phyloP scores from a whole-genome alignment of 108 stramenopile genomes.

The Cyclostephanos tholiformis region DNA sequence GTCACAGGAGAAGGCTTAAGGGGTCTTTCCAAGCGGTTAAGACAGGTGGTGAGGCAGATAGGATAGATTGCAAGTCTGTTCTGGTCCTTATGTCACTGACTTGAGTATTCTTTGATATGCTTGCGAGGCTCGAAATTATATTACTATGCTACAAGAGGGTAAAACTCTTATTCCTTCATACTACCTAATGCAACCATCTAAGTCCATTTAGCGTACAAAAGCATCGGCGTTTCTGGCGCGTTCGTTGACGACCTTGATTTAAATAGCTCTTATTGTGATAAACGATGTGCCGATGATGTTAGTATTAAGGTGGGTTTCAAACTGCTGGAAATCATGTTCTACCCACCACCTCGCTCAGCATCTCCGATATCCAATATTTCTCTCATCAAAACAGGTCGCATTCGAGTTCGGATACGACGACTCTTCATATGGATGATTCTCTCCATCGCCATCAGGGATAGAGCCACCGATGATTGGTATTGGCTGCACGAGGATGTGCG shows the following conservation, averaged over 20 bases:
- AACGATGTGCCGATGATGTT: no score
- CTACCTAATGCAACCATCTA: neutral
- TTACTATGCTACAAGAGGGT: neutral
- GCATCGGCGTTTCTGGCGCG: no score
- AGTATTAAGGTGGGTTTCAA: no score
- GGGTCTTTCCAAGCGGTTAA: constrained; percentile 54
- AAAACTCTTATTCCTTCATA: no score
- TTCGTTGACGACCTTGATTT: no score
- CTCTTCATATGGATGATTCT: neutral
- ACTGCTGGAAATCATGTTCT: no score
- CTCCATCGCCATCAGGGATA: neutral
- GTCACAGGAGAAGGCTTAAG: constrained; percentile 80
- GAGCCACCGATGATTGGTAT: neutral
- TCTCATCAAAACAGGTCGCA: neutral
- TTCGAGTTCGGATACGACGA: neutral
- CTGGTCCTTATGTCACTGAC: no score
- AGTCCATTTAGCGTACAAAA: neutral
- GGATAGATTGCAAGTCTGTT: neutral
- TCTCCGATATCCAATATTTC: neutral
- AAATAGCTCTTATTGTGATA: no score
- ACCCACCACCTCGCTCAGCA: neutral
- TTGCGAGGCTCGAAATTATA: neutral
- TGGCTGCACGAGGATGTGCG: constrained; percentile 53
- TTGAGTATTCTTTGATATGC: no score
- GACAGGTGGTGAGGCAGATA: constrained; percentile 22